phyloP scores from a whole-genome alignment of 2,329 filamentous ascomycete species.

The Neonectria punicea region DNA sequence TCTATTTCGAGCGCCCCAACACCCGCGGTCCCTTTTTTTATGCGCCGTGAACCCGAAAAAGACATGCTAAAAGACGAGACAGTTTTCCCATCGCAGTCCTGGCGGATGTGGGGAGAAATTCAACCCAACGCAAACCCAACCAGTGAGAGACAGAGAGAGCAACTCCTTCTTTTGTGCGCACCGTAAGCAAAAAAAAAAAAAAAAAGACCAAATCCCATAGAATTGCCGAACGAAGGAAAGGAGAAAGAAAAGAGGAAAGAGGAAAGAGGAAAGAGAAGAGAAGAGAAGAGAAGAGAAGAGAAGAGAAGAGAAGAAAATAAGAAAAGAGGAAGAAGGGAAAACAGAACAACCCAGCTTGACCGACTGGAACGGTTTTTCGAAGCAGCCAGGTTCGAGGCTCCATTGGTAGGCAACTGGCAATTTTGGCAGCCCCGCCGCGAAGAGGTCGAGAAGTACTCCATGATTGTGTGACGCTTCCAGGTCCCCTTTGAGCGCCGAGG shows the following conservation, averaged over 20 bases:
- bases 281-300: background rate
- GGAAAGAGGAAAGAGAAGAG: background rate
- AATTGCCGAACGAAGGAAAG: too few relatives aligned
- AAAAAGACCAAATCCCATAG: constrained; percentile 7
- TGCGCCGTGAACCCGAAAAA: constrained; percentile 37
- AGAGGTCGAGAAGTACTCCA: background rate
- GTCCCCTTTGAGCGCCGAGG: constrained; percentile 16
- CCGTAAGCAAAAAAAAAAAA: constrained; percentile 4
- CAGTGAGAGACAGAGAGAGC: background rate
- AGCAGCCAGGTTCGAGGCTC: background rate
- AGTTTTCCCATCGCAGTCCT: constrained; percentile 28
- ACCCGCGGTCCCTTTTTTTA: constrained; percentile 28
- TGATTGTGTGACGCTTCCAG: background rate
- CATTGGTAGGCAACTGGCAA: constrained; percentile 2
- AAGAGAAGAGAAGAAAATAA: constrained; percentile 2
- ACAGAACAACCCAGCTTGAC: background rate
- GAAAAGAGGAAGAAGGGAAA: constrained; percentile 1
- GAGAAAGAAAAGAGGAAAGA: background rate
- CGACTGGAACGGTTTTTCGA: background rate
- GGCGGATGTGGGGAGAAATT: constrained; percentile 7
- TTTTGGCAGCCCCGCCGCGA: background rate
- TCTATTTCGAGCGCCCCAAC: constrained; percentile 40
- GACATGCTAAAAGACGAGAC: constrained; percentile 30
- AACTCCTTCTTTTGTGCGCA: constrained; percentile 9
- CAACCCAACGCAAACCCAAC: constrained; percentile 3